Conservation (phyloP, 805 yeast species). For the Kuraishia hungarica region DNA sequence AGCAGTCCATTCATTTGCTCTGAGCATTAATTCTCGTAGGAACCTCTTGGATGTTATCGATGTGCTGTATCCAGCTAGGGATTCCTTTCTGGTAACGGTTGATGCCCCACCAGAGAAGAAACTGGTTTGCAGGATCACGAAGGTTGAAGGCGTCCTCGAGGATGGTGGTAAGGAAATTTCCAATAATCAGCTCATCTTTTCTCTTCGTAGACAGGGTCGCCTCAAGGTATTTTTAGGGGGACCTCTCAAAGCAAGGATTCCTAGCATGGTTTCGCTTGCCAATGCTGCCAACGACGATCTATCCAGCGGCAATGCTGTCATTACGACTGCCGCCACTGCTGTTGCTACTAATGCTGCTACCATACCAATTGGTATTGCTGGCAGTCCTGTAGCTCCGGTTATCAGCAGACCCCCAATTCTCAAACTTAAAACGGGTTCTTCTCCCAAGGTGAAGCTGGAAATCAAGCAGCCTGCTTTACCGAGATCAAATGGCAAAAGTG, state of each 20-base stretch:
- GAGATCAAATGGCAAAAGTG: neutral
- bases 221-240: constrained; percentile 13
- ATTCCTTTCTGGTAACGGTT: constrained; percentile 52
- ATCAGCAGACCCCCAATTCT: neutral
- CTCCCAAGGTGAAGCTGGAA: neutral
- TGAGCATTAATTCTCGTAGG: constrained; percentile 53
- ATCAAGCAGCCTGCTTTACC: neutral
- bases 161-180: constrained; percentile 25
- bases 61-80: constrained; percentile 54
- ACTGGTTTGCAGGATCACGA: constrained; percentile 45
- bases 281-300: neutral
- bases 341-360: neutral
- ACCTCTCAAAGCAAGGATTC: neutral
- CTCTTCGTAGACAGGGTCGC: constrained; percentile 50
- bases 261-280: neutral
- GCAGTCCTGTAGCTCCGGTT: neutral
- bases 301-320: neutral
- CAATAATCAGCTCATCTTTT: constrained; percentile 10
- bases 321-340: neutral
- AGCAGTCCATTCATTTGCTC: constrained; percentile 50
- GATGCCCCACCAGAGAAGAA: constrained; percentile 62
- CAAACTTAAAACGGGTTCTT: neutral
- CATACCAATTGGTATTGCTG: neutral
- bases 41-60: constrained; percentile 55
- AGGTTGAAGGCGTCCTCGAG: constrained; percentile 8